Conservation (phyloP, 2,329 filamentous ascomycete species). For the Talaromyces islandicus region DNA sequence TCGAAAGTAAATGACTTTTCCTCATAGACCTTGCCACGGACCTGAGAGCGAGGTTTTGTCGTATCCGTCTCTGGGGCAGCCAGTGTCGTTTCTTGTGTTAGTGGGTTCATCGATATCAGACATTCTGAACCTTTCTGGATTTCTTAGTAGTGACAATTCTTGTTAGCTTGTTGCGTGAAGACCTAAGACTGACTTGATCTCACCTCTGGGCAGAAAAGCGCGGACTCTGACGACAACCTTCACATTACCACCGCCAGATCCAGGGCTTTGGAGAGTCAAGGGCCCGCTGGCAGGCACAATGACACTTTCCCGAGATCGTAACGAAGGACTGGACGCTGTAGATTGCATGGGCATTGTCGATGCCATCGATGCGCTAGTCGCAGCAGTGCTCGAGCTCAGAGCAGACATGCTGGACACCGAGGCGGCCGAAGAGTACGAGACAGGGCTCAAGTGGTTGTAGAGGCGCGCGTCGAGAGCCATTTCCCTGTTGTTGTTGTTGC, state of each 20-base stretch:
- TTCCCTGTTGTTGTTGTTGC: constrained; percentile 20
- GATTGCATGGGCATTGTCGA: constrained; percentile 43
- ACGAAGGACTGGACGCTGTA: constrained; percentile 70
- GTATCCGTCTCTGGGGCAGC: constrained; percentile 59
- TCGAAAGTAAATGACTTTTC: constrained; percentile 94
- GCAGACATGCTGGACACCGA: constrained; percentile 29
- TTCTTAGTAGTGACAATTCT: constrained; percentile 49
- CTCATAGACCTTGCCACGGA: constrained; percentile 66
- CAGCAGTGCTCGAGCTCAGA: constrained; percentile 29
- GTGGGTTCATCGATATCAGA: constrained; percentile 84
- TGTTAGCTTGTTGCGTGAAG: constrained; percentile 8
- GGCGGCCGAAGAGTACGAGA: constrained; percentile 26
- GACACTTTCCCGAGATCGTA: constrained; percentile 67
- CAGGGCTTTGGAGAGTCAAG: constrained; percentile 43
- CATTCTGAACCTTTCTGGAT: constrained; percentile 74
- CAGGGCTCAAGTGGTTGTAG: constrained; percentile 28
- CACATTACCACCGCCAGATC: constrained; percentile 63
- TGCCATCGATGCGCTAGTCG: constrained; percentile 30
- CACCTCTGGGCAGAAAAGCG: constrained; percentile 73
- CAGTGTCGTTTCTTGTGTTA: constrained; percentile 77
- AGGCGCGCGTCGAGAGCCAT: constrained; percentile 39
- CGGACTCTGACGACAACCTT: constrained; percentile 75
- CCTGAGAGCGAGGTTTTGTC: constrained; percentile 55
- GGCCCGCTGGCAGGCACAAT: constrained; percentile 47
- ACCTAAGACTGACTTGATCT: constrained; percentile 47